Evolutionary conservation across 192 early-diverging fungal species (phyloP).

Genomic region (Fimicolochytrium jonesii): DNA sequence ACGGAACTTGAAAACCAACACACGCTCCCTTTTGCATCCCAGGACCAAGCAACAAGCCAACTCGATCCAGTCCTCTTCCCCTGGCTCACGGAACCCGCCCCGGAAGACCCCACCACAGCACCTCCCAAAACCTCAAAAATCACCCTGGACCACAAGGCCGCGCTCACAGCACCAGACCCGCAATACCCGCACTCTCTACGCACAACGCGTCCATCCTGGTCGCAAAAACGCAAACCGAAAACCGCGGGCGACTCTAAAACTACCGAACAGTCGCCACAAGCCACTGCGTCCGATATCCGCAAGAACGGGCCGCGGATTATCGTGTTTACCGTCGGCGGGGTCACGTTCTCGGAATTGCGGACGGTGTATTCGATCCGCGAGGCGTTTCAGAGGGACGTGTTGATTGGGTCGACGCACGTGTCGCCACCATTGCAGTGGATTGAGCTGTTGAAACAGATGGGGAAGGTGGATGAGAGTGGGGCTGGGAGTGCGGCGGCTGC

Average conservation of each 20-base stretch:
- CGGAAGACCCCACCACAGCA: conserved; percentile 28
- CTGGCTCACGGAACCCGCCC: conserved; percentile 52
- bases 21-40: conserved; percentile 46
- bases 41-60: conserved; percentile 44
- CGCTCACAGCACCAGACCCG: conserved; percentile 23
- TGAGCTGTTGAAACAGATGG: conserved; percentile 58
- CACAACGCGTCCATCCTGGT: conserved; percentile 50
- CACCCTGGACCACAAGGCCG: conserved; percentile 24
- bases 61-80: conserved; percentile 64
- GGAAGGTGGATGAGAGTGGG: conserved; percentile 35
- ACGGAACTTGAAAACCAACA: too few species aligned
- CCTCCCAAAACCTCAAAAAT: conserved; percentile 25
- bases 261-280: not conserved
- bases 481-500: not conserved
- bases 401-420: conserved; percentile 74
- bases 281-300: conserved; percentile 28
- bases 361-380: conserved; percentile 63
- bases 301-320: conserved; percentile 60
- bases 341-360: conserved; percentile 74
- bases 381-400: conserved; percentile 60
- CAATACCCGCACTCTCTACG: conserved; percentile 43
- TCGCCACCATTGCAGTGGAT: conserved; percentile 68
- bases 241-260: conserved; percentile 24
- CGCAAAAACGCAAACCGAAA: conserved; percentile 18
- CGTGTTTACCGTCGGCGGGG: conserved; percentile 77